Evolutionary conservation across 2,329 filamentous ascomycete genomes (phyloP).

Genomic region (Apiospora malaysiana): DNA sequence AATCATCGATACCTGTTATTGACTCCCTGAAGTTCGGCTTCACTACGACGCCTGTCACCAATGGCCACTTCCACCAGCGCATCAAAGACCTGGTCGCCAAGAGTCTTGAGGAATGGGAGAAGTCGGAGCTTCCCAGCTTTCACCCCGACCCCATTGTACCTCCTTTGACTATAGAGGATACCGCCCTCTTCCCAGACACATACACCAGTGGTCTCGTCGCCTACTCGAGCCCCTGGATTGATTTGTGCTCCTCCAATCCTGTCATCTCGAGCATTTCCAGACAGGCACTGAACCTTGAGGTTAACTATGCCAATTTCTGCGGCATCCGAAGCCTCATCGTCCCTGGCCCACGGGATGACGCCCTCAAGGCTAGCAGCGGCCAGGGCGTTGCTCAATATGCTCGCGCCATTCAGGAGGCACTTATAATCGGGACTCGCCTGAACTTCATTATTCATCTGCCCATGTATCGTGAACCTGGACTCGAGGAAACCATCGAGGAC

Average conservation of each 20-base stretch:
- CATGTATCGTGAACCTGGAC: slow-evolving; percentile 76
- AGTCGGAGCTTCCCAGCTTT: slow-evolving; percentile 51
- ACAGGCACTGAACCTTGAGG: slow-evolving; percentile 87
- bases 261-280: slow-evolving; percentile 84
- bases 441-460: slow-evolving; percentile 82
- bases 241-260: slow-evolving; percentile 82
- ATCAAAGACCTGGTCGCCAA: slow-evolving; percentile 66
- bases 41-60: slow-evolving; percentile 80
- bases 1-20: not conserved
- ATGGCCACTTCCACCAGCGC: slow-evolving; percentile 71
- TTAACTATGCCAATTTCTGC: slow-evolving; percentile 95
- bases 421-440: slow-evolving; percentile 76
- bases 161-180: slow-evolving; percentile 81
- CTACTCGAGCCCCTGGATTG: slow-evolving; percentile 90
- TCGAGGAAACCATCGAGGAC: slow-evolving; percentile 58
- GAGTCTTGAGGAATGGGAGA: slow-evolving; percentile 56
- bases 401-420: slow-evolving; percentile 79
- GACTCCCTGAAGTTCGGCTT: slow-evolving; percentile 69
- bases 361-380: slow-evolving; percentile 55
- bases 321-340: slow-evolving; percentile 85
- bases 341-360: slow-evolving; percentile 73
- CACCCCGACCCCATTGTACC: slow-evolving; percentile 64
- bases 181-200: slow-evolving; percentile 71
- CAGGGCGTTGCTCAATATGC: slow-evolving; percentile 76
- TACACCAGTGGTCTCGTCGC: slow-evolving; percentile 77